Evolutionary conservation across 1,139 yeast genomes (phyloP), one percentile per base, ranked within the genome.

Genomic region (Candida sp.): DNA sequence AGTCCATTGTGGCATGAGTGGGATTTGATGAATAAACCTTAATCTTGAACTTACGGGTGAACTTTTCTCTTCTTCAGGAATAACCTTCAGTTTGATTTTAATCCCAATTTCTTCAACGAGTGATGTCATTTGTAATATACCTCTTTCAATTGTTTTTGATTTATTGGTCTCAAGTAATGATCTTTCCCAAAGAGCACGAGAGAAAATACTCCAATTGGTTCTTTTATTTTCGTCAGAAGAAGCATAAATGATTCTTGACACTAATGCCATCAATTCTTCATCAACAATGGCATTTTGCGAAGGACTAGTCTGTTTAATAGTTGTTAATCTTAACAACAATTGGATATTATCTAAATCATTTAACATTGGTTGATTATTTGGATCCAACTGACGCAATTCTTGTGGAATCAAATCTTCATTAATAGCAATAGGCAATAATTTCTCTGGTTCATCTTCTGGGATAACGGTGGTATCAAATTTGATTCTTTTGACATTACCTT

Each of bases 61-160:
- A 9, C 51, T 44, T 11, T 57, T 60, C 19, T 49, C 52, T 21
- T 53, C 58, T 25, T 62, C 63, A 4, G 95, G 89, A 38, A 87
- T 74, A 43, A 82, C 64, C 48, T 84, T 74, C 2, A 84, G 67
- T 46, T 77, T 73, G 42, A 87, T 80, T 45, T 82, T 81, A 45
- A 84, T 73, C 1, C 95, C 96, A 36, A 90, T 71, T 60, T 91
- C 98, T 58, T 91, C 97, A 25, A 91, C 93, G 41, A 95, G 71
- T 4, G 96, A 84, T 42, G 93, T 95, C 84, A 95, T 84, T 64
- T 95, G 99, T 43, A 93, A 71, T 11, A 91, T 83, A 43, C 98
- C 98, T 62, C 99, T 79, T 64, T 95, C 99, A 21, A 91, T 84
- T 1, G 98, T 91, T 58, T 87, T 83, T 3, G 96, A 82, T 50